A percentile compares a stretch with the other conserved stretches of the same genome.
These are phyloP conservation scores for Lachnum nothofagi DNA, from an alignment of 2,329 filamentous ascomycete genomes.

Conservation along the genomic window DNA sequence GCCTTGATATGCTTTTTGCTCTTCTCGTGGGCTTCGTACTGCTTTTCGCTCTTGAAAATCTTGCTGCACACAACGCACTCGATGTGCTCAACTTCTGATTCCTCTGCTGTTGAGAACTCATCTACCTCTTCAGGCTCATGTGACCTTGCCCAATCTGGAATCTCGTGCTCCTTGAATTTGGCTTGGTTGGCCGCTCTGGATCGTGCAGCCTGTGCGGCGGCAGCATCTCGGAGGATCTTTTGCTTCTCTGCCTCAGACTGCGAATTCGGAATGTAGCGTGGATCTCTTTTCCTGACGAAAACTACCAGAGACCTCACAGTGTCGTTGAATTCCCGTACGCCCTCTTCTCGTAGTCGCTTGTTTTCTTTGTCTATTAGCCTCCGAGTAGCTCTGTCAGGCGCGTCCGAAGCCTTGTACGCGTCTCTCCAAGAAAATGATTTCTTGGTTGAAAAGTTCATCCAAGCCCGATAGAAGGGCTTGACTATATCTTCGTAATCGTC, in stretches of 20 bases:
- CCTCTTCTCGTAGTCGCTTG: conserved; percentile 74
- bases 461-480: conserved; percentile 73
- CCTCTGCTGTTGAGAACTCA: conserved; percentile 51
- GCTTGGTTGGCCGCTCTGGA: conserved; percentile 77
- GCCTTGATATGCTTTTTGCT: conserved; percentile 95
- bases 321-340: conserved; percentile 83
- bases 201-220: conserved; percentile 76
- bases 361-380: conserved; percentile 95
- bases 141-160: conserved; percentile 73
- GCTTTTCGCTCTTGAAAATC: conserved; percentile 83
- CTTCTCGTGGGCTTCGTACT: conserved; percentile 85
- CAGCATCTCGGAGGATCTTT: conserved; percentile 68
- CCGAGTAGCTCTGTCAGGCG: conserved; percentile 76
- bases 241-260: conserved; percentile 79
- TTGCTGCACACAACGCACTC: conserved; percentile 76
- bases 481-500: conserved; percentile 74
- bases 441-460: conserved; percentile 74
- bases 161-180: conserved; percentile 57
- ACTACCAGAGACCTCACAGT: conserved; percentile 78
- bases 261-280: conserved; percentile 70
- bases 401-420: conserved; percentile 74
- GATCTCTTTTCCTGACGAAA: conserved; percentile 88
- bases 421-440: conserved; percentile 92
- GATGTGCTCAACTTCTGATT: conserved; percentile 54
- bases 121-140: conserved; percentile 47